These are phyloP conservation scores for Aotearoamyces nothofagi DNA, from an alignment of 2,329 filamentous ascomycete species.

Conservation along the genomic window DNA sequence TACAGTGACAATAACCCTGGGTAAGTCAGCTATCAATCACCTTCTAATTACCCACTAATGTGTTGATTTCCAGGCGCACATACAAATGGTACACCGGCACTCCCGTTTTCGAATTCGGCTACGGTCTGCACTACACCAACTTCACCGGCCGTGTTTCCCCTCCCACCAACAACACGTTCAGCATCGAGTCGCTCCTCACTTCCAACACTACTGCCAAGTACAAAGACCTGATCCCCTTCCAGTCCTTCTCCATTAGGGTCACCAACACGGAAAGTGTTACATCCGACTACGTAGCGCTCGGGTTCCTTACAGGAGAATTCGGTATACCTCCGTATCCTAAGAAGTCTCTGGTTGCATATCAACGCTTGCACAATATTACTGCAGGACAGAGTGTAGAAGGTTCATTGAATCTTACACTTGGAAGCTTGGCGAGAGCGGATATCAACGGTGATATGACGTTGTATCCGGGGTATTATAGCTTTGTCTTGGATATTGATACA, in stretches of 20 bases:
- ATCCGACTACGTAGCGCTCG: constrained; percentile 37
- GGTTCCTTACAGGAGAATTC: constrained; percentile 30
- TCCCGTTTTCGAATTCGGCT: constrained; percentile 36
- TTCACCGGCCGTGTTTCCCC: constrained; percentile 21
- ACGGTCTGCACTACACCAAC: constrained; percentile 41
- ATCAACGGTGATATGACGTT: constrained; percentile 32
- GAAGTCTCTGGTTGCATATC: constrained; percentile 35
- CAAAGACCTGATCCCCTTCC: constrained; percentile 23
- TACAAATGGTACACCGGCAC: constrained; percentile 40
- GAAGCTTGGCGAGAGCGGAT: constrained; percentile 32
- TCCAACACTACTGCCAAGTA: constrained; percentile 22
- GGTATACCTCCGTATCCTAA: constrained; percentile 33
- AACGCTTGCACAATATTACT: constrained; percentile 16
- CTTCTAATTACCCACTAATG: neutral
- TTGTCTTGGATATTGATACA: constrained; percentile 29
- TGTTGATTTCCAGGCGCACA: constrained; percentile 28
- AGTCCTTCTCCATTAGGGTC: constrained; percentile 24
- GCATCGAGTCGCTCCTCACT: constrained; percentile 22
- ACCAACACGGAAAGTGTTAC: constrained; percentile 24
- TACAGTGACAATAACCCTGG: constrained; percentile 23
- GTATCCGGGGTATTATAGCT: constrained; percentile 35
- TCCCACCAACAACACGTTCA: neutral
- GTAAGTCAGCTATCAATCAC: too few species aligned
- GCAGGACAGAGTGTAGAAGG: constrained; percentile 19
- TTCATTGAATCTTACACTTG: constrained; percentile 28